Evolutionary conservation across 192 early-diverging fungal genomes (phyloP).

Genomic region (Phlyctochytrium arcticum): DNA sequence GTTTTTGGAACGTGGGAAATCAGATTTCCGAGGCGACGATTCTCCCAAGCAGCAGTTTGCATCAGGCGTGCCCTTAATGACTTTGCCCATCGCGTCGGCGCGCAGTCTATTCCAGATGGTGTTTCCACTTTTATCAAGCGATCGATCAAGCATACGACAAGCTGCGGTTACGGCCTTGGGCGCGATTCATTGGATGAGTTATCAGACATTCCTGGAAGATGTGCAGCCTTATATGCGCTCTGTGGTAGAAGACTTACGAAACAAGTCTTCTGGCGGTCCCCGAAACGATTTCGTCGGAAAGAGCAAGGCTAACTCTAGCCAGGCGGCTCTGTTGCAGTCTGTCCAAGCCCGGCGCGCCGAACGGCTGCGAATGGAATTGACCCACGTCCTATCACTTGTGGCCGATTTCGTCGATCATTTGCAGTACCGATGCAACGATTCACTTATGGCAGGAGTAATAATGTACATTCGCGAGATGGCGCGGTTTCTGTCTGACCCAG

Average conservation of each 20-base stretch:
- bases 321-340: slow-evolving; percentile 40
- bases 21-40: background rate
- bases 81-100: slow-evolving; percentile 3
- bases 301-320: slow-evolving; percentile 46
- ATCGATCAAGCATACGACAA: slow-evolving; percentile 62
- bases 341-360: slow-evolving; percentile 53
- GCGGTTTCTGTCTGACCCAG: slow-evolving; percentile 64
- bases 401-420: slow-evolving; percentile 62
- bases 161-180: slow-evolving; percentile 63
- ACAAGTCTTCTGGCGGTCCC: slow-evolving; percentile 25
- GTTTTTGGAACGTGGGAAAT: background rate
- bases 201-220: slow-evolving; percentile 65
- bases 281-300: slow-evolving; percentile 2
- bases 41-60: background rate
- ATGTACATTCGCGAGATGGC: slow-evolving; percentile 50
- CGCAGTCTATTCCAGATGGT: slow-evolving; percentile 57
- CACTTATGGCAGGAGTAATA: slow-evolving; percentile 61
- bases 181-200: slow-evolving; percentile 59
- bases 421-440: slow-evolving; percentile 53
- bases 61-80: background rate
- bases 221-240: slow-evolving; percentile 54
- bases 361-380: slow-evolving; percentile 65
- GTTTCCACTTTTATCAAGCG: slow-evolving; percentile 63
- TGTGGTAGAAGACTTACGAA: slow-evolving; percentile 62
- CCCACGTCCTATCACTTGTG: slow-evolving; percentile 67